Conservation (phyloP, 441 rosid genomes). For the Mallotus japonicus region DNA sequence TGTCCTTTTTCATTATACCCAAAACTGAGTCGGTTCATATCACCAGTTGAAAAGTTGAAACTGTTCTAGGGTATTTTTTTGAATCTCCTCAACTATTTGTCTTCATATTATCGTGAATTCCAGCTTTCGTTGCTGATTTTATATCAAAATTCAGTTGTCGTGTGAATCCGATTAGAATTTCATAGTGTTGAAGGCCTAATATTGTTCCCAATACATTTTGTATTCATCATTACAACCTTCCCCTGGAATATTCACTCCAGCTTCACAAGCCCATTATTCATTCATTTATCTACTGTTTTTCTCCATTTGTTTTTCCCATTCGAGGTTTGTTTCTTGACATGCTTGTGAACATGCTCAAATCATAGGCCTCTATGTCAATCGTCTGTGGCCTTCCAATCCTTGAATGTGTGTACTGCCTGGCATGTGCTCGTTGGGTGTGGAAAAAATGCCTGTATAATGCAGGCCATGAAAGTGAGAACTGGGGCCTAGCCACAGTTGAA, state of each 20-base stretch:
- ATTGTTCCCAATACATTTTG: neutral
- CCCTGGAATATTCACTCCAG: neutral
- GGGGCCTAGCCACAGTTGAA: constrained; percentile 72
- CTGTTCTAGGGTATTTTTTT: neutral
- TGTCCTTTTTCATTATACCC: neutral
- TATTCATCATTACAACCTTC: neutral
- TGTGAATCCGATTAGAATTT: neutral
- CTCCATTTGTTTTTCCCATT: neutral
- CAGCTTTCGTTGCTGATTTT: neutral
- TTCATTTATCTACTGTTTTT: neutral
- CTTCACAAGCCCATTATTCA: constrained; percentile 1
- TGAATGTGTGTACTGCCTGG: constrained; percentile 84
- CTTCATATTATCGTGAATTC: neutral
- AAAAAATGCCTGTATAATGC: constrained; percentile 76
- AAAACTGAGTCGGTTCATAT: neutral
- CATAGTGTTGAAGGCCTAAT: neutral
- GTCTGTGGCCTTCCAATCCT: constrained; percentile 71
- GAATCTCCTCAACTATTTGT: neutral
- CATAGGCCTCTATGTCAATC: constrained; percentile 64
- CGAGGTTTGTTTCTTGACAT: constrained; percentile 5
- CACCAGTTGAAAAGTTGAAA: neutral
- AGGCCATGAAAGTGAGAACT: constrained; percentile 78
- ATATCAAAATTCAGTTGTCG: neutral
- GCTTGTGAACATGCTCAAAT: constrained; percentile 34
- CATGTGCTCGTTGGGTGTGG: constrained; percentile 78